Percentiles rank a stretch among this genome's conserved stretches.
These are phyloP conservation scores for Fraxinus velutina DNA, from an alignment of 305 asterid species.

Conservation along the genomic window DNA sequence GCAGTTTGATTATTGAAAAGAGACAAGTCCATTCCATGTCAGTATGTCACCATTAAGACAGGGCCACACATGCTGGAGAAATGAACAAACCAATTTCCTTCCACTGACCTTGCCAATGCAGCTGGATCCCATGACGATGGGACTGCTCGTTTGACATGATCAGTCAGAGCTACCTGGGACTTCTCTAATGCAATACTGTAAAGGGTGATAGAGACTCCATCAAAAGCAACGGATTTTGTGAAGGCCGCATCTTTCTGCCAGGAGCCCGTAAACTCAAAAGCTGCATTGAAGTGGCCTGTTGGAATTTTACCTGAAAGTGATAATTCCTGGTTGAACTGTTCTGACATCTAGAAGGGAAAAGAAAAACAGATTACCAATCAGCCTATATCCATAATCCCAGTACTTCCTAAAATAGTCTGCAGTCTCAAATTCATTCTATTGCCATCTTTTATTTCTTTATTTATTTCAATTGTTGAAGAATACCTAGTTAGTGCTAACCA, in stretches of 20 bases:
- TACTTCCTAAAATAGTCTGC: not conserved
- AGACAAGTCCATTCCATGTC: not conserved
- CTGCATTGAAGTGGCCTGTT: slow-evolving; percentile 77
- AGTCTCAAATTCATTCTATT: slow-evolving; percentile 2
- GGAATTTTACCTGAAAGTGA: slow-evolving; percentile 75
- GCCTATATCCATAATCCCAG: slow-evolving; percentile 6
- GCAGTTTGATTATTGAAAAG: not conserved
- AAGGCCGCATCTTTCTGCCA: slow-evolving; percentile 89
- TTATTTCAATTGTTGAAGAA: not conserved
- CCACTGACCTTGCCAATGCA: slow-evolving; percentile 66
- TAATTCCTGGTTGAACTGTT: slow-evolving; percentile 81
- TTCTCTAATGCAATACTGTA: slow-evolving; percentile 74
- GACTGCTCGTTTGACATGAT: slow-evolving; percentile 70
- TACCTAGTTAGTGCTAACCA: not conserved
- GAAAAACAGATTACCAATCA: slow-evolving; percentile 3
- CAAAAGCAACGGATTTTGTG: slow-evolving; percentile 76
- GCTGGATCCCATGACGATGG: slow-evolving; percentile 86
- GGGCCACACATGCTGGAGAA: not conserved
- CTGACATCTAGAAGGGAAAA: slow-evolving; percentile 62
- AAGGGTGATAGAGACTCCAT: slow-evolving; percentile 65
- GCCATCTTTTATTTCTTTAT: not conserved
- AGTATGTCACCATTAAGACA: not conserved
- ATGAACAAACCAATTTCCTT: not conserved
- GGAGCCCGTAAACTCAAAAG: slow-evolving; percentile 66
- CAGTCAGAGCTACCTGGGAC: slow-evolving; percentile 57